Evolutionary conservation across 129 eudicot genomes (phyloP), one percentile per base, ranked within the genome.

Genomic region (Saussurea involucrata): DNA sequence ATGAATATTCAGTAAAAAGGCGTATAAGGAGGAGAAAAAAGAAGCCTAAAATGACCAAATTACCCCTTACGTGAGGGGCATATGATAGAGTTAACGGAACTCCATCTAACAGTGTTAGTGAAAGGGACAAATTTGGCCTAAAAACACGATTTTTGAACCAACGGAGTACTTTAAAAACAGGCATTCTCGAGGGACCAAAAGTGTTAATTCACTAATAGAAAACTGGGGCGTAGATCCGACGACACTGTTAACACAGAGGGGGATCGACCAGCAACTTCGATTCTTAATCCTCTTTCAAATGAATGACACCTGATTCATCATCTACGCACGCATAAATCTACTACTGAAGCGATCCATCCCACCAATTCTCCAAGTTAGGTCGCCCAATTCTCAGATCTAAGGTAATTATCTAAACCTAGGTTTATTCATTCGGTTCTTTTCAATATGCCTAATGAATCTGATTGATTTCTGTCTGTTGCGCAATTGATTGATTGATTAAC

Each of bases 301-400:
- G 60, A 61, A 63, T 74, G 60, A 74, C 76, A 46, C 15, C 44
- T 72, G 66, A 72, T n/a, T n/a, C n/a, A n/a, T n/a, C n/a, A n/a
- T 53, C 10, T 29, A 72, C 24, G 61, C 34, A 10, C 69, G 46
- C 32, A 74, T 67, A 74, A 55, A 29, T 18, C 68, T 63, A 13
- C 77, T 73, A 5, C 49, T 63, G 37, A 61, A 57, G 4, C 61
- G 40, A 61, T 64, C 78, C 4, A 33, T 61, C 68, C 13, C 49
- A 20, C 6, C 78, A 34, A 61, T 74, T 13, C 9, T 22, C 70
- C 10, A 61, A 61, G 20, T 68, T 60, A 74, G 68, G 69, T 24
- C 28, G 17, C 78, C 18, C 25, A 74, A 74, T 74, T 60, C 24
- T 74, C 70, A 74, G 70, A 74, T 74, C 78, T 63, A 66, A 74